phyloP scores from a whole-genome alignment of 352 stramenopile genomes.

The Pythium volutum region DNA sequence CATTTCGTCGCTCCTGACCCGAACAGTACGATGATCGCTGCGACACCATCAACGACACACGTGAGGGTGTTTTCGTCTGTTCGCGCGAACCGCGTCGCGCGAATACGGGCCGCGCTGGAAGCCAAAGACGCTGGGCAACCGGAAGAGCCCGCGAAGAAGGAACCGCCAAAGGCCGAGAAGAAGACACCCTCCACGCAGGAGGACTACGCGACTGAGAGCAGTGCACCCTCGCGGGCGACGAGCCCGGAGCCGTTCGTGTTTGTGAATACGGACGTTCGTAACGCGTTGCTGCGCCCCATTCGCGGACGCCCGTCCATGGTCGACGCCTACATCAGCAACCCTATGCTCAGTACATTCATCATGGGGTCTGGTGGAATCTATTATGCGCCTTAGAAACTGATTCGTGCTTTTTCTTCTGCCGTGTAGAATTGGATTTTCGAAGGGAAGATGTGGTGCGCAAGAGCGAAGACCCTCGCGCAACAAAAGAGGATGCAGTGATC shows the following conservation, averaged over 20 bases:
- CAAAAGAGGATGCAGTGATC: neutral
- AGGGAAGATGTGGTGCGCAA: slow-evolving; percentile 18
- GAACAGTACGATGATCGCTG: neutral
- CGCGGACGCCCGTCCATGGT: slow-evolving; percentile 12
- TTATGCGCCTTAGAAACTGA: neutral
- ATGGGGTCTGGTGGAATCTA: neutral
- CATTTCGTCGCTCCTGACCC: neutral
- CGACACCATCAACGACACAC: neutral
- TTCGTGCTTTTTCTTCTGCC: neutral
- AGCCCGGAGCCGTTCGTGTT: neutral
- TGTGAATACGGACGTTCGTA: neutral
- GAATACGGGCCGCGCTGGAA: slow-evolving; percentile 14
- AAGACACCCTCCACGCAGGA: neutral
- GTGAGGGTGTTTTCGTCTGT: slow-evolving; percentile 18
- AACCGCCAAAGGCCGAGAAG: neutral
- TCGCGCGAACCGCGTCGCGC: slow-evolving; percentile 10
- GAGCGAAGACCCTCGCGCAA: neutral
- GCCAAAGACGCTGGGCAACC: slow-evolving; percentile 1
- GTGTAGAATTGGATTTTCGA: slow-evolving; percentile 21
- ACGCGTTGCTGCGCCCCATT: neutral
- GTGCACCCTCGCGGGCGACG: neutral
- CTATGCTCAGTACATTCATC: slow-evolving; percentile 23
- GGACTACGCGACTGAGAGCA: neutral
- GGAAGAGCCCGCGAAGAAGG: neutral
- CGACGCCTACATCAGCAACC: slow-evolving; percentile 17